Evolutionary conservation across 1,284 basidiomycete genomes (phyloP), one percentile per base, ranked within the genome.

Genomic region (Chondrostereum purpureum): DNA sequence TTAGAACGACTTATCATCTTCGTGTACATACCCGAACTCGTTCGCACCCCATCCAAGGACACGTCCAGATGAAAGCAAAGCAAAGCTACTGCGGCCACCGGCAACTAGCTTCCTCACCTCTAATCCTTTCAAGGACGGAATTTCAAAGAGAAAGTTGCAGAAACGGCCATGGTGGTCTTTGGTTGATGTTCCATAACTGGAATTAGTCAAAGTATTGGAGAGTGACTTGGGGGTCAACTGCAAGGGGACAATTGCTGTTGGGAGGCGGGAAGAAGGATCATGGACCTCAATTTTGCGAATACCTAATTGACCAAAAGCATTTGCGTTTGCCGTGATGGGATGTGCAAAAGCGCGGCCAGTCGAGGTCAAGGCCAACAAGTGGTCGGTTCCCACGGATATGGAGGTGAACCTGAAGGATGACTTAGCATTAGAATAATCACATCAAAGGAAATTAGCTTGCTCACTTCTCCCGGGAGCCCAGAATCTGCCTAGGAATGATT

Each of bases 41-140:
- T 94, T 94, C 1, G 88, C 88, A 39, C 92, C 92, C 78, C 88
- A 93, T 0, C 83, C 88, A n/a, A 98, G 75, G 3, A 95, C 89
- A 37, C 83, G 71, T 1, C 92, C 92, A 5, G 72, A 21, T 4
- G 17, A 68, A 3, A 68, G 56, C 45, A 82, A 69, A 21, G 77
- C 80, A 60, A 91, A 89, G 53, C 86, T 90, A 43, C 78, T 84
- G 46, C 83, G 73, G 36, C 73, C 72, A 3, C 90, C 89, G 3
- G 91, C 79, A 14, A 83, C 82, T 37, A 93, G 73, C 61, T 92
- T 83, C 10, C 73, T 77, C 34, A 79, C 68, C 27, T 77, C 61
- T 14, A 94, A 65, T 1, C 77, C 84, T 40, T 68, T 69, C 23
- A 97, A 67, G 2, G 85, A 75, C 0, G 91, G 90, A 35, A 97